These are phyloP conservation scores for Epichloe hybrida DNA, from an alignment of 2,329 filamentous ascomycete species.

Conservation along the genomic window DNA sequence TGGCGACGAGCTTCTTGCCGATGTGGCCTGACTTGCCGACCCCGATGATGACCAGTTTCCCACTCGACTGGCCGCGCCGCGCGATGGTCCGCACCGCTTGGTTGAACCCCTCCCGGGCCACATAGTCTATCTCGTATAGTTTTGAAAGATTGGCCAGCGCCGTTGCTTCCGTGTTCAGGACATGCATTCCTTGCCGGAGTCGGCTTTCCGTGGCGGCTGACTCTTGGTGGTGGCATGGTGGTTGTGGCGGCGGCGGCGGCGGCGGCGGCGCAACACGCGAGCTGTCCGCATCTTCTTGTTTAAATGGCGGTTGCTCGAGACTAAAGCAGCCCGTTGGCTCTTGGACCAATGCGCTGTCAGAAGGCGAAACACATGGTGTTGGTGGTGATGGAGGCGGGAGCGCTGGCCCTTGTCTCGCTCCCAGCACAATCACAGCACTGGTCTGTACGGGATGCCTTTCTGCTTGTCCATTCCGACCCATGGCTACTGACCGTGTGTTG, in stretches of 20 bases:
- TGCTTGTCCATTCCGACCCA: constrained; percentile 8
- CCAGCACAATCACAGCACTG: constrained; percentile 35
- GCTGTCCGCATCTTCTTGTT: background rate
- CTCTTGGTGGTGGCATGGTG: constrained; percentile 2
- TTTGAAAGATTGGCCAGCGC: constrained; percentile 62
- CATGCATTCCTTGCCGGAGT: constrained; percentile 57
- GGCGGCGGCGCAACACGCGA: background rate
- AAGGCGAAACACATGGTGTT: constrained; percentile 28
- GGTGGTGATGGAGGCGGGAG: constrained; percentile 37
- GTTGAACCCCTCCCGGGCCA: constrained; percentile 56
- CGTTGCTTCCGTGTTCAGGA: constrained; percentile 69
- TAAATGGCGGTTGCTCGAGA: constrained; percentile 13
- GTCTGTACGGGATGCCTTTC: constrained; percentile 34
- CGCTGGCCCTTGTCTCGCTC: constrained; percentile 22
- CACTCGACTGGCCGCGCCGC: constrained; percentile 42
- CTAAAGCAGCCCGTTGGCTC: constrained; percentile 26
- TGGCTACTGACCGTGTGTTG: background rate
- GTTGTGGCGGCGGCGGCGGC: background rate
- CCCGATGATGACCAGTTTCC: constrained; percentile 74
- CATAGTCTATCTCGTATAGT: constrained; percentile 57
- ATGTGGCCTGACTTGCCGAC: constrained; percentile 93
- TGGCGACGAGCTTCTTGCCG: constrained; percentile 76
- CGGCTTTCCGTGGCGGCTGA: constrained; percentile 17
- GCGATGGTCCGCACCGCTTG: constrained; percentile 58
- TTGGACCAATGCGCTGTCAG: constrained; percentile 20